Conservation (phyloP, 2,329 filamentous ascomycete genomes). For the Talaromyces sp. region DNA sequence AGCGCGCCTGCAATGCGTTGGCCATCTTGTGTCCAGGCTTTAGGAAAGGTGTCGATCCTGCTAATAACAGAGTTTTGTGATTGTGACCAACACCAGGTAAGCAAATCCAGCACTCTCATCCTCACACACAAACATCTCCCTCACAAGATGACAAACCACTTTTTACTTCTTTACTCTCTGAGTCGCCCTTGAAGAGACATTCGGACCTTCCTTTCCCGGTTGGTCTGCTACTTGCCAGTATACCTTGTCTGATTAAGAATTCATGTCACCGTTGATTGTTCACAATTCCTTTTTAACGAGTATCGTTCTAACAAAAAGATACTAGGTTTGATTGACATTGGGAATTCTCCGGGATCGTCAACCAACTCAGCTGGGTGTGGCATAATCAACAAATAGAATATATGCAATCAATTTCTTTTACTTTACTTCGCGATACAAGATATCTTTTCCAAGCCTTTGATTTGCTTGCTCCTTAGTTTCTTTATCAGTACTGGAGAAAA, state of each 20-base stretch:
- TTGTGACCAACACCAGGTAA: slow-evolving; percentile 6
- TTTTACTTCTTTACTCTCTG: slow-evolving; percentile 59
- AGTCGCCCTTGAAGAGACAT: slow-evolving; percentile 63
- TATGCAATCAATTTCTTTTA: not conserved
- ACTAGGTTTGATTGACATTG: not conserved
- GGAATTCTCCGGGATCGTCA: not conserved
- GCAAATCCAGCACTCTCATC: slow-evolving; percentile 7
- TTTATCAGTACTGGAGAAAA: not conserved
- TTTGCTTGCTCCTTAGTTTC: not conserved
- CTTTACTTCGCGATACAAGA: not conserved
- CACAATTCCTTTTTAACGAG: not conserved
- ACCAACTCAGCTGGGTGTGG: not conserved
- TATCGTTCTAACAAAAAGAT: not conserved
- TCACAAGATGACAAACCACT: slow-evolving; percentile 52
- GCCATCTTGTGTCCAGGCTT: not conserved
- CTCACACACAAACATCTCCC: slow-evolving; percentile 18
- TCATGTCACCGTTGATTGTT: not conserved
- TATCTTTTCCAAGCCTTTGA: not conserved
- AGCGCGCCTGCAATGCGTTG: no score
- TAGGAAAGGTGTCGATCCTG: not conserved
- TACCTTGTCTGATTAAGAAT: slow-evolving; percentile 55
- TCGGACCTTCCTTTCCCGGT: slow-evolving; percentile 57
- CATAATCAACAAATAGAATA: not conserved
- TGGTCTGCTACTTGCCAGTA: slow-evolving; percentile 68
- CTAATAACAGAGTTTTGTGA: not conserved